Evolutionary conservation across 176 grass and related monocot species (phyloP).

Genomic region (Lolium rigidum): DNA sequence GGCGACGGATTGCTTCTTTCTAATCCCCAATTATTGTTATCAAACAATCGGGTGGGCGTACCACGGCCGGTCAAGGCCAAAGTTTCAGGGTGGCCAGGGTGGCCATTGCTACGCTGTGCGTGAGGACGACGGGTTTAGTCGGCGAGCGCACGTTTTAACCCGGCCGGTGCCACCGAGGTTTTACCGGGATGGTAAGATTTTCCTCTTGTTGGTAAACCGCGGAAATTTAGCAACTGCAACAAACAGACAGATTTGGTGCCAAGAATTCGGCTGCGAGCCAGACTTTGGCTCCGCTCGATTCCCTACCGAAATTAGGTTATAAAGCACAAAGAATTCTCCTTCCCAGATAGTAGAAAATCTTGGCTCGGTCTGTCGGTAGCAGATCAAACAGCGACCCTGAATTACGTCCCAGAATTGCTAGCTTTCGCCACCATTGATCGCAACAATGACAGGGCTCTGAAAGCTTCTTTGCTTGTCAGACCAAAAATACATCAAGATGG

Average conservation of each 20-base stretch:
- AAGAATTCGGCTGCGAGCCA: neutral
- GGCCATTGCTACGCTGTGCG: neutral
- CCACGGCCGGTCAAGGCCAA: slow-evolving; percentile 40
- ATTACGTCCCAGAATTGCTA: too few relatives aligned
- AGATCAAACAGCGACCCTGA: too few relatives aligned
- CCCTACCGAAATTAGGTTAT: slow-evolving; percentile 8
- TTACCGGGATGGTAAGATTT: neutral
- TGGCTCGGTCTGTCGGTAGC: neutral
- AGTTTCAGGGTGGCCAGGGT: slow-evolving; percentile 25
- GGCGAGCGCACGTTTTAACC: neutral
- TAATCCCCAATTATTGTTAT: neutral
- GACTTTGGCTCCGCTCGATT: neutral
- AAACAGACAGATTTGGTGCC: neutral
- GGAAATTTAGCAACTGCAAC: neutral
- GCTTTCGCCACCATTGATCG: neutral
- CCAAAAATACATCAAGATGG: slow-evolving; percentile 19
- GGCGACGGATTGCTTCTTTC: slow-evolving; percentile 29
- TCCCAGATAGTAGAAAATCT: too few relatives aligned
- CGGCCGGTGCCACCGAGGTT: neutral
- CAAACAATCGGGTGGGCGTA: slow-evolving; percentile 3
- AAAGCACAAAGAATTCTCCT: neutral
- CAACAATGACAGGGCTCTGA: neutral
- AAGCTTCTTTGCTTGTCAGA: neutral
- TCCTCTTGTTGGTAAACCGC: neutral
- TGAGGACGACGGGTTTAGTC: neutral